phyloP scores from a whole-genome alignment of 345 rosid genomes.

The Moricandia arvensis region DNA sequence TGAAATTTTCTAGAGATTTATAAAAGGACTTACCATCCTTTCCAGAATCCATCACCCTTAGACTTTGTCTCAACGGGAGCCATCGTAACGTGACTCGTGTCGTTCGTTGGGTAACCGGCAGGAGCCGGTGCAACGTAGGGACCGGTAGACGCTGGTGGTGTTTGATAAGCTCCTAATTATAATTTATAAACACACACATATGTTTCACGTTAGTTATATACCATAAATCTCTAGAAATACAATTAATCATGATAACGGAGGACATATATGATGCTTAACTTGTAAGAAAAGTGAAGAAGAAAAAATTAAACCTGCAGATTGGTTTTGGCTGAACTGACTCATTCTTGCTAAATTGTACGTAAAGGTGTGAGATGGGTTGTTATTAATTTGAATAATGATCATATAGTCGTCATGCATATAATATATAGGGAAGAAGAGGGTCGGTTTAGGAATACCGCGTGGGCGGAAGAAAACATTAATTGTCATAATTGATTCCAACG shows the following conservation, averaged over 20 bases:
- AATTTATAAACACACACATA: not conserved
- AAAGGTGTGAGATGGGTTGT: not conserved
- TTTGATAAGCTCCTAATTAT: conserved; percentile 33
- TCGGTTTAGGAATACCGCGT: conserved; percentile 37
- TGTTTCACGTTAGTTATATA: not conserved
- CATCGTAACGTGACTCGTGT: conserved; percentile 16
- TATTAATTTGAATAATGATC: not conserved
- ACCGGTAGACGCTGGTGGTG: conserved; percentile 33
- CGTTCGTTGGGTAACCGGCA: conserved; percentile 30
- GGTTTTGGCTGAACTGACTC: conserved; percentile 32
- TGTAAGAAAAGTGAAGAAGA: not conserved
- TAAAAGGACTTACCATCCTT: conserved; percentile 30
- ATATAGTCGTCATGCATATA: not conserved
- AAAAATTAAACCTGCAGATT: conserved; percentile 24
- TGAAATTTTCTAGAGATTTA: not conserved
- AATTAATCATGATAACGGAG: not conserved
- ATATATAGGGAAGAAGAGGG: conserved; percentile 6
- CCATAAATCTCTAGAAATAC: not conserved
- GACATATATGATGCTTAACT: not conserved
- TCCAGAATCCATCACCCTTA: conserved; percentile 41
- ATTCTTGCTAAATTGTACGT: conserved; percentile 8
- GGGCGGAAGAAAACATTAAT: not conserved
- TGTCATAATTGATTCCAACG: not conserved
- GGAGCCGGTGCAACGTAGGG: conserved; percentile 36
- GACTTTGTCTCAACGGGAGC: conserved; percentile 34